Evolutionary conservation across 441 rosid genomes (phyloP), one percentile per base, ranked within the genome.

Genomic region (Hura crepitans): DNA sequence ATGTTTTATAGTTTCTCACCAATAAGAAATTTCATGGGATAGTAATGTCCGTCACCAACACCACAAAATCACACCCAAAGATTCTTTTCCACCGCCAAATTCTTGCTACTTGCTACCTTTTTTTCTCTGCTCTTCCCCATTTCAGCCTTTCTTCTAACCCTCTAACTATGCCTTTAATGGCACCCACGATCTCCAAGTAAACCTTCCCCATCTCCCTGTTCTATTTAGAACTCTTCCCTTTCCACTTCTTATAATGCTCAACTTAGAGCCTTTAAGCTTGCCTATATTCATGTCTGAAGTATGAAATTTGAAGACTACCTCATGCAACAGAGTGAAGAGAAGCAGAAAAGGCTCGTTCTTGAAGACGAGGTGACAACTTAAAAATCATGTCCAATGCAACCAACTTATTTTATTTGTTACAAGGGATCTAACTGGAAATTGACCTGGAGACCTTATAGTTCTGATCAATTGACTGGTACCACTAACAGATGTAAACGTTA

Each of bases 291-390:
- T 18, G 17, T 25, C 3, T 63, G 37, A 70, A 84, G 45, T 42
- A 92, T 87, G 97, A 93, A 86, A 80, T 93, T 90, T 80, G 97
- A 91, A 80, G 89, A 93, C 78, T 76, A 82, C 62, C 85, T 89
- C 57, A 84, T 81, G 92, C 87, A 85, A 54, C 74, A 73, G 75
- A 74, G 56, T 22, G 85, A 81, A 61, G 67, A 79, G 7, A 83
- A 77, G 60, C 82, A 74, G 78, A 83, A 77, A 70, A 81, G 79
- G 71, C 76, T 72, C 30, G 77, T 75, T 18, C 91, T 89, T 15
- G 85, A 85, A 57, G 78, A 84, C 59, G 91, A 89, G 89, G 88
- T 81, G 66, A 75, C 7, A 35, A 35, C 7, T 35, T 4, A 35
- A 35, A 35, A 35, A 35, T 35, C 39, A 35, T 35, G n/a, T n/a